phyloP scores from a whole-genome alignment of 495 filamentous ascomycete genomes.

The Xylaria flabelliformis region DNA sequence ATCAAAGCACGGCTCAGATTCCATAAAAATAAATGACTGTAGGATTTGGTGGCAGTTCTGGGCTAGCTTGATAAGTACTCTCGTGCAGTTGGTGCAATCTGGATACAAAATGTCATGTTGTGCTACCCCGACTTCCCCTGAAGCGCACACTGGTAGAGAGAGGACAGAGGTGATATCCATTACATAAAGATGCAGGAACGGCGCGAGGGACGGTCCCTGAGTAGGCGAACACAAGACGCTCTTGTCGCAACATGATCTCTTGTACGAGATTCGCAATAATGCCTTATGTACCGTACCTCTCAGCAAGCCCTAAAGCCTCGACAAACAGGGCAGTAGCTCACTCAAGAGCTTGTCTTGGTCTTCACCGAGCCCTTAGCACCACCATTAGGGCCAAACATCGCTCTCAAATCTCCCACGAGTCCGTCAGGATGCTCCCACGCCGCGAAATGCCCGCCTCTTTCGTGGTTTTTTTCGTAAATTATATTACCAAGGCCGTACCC shows the following conservation, averaged over 20 bases:
- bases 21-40: background rate
- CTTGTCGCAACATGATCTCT: background rate
- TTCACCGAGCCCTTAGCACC: slow-evolving; percentile 31
- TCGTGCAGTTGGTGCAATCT: background rate
- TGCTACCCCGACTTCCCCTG: background rate
- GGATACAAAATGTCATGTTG: background rate
- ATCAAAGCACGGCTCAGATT: background rate
- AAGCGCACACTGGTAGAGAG: background rate
- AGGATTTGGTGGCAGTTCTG: background rate
- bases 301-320: background rate
- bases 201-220: background rate
- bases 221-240: background rate
- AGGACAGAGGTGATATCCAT: background rate
- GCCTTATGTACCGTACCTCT: background rate
- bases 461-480: slow-evolving; percentile 60
- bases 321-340: slow-evolving; percentile 19
- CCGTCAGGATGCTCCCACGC: slow-evolving; percentile 62
- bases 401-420: slow-evolving; percentile 61
- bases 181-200: slow-evolving; percentile 7
- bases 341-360: background rate
- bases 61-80: background rate
- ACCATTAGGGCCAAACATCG: slow-evolving; percentile 56
- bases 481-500: slow-evolving; percentile 57
- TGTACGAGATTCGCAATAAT: background rate
- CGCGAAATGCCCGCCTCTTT: slow-evolving; percentile 68